Evolutionary conservation across 2,329 filamentous ascomycete species (phyloP), one percentile per base, ranked within the genome.

Genomic region (Botrytis porri): DNA sequence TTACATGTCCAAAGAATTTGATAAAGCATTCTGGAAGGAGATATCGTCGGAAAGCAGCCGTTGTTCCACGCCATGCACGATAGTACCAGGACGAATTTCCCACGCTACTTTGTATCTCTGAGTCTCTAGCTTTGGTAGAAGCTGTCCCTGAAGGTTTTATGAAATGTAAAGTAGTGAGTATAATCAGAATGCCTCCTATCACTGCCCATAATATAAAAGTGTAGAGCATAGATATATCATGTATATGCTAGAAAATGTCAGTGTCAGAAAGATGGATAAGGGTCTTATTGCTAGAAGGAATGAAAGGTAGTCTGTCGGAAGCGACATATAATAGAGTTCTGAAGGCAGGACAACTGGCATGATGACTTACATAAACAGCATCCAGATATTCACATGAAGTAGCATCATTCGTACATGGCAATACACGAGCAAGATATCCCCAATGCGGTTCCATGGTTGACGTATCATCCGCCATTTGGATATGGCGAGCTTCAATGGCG

Each of bases 1-100:
- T 92, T 2, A 90, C 89, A 74, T 88, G 85, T 41, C 92, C 91
- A 76, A 94, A 93, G 70, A 93, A 77, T 32, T 81, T 77, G 29
- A 85, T 83, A 4, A 86, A 81, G 4, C 86, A 84, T 76, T 93
- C 90, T 0, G 88, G 88, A 2, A 94, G 86, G 4, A 94, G 83
- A 77, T 87, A 85, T 43, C 82, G 74, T 64, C 77, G 75, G 10
- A 74, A 43, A 2, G 62, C 60, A 32, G 77, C 73, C 32, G 48
- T 39, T 20, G 74, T 54, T 65, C 61, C 70, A 70, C 62, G 71
- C 74, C 75, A 77, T 35, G 71, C 43, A n/a, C 81, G 76, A 62
- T 78, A 77, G 60, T 76, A 74, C 4, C 76, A 69, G 65, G 76
- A 77, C 66, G 77, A 75, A 10, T n/a, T 48, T 0, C 32, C 37